Base-by-base conservation (phyloP, 202 grass and related monocot species). In the Brachypodium distachyon region DNA sequence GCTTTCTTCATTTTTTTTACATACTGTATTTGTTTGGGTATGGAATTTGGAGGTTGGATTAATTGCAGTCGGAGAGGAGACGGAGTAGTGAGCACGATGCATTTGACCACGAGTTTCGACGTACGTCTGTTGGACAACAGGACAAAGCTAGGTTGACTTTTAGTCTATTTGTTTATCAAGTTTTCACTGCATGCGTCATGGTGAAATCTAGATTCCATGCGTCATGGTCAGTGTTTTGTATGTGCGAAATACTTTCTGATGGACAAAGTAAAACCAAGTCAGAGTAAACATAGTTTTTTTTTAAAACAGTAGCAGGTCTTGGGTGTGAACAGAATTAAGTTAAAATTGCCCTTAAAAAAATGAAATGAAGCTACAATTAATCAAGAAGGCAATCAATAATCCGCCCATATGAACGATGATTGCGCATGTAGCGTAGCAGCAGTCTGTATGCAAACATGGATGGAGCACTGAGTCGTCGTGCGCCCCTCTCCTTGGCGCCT, bases 1-100 rank as follows among this genome's bases (percentile, higher is more conserved):
- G 2, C 4, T 47, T 47, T 26, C 29, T n/a, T 10, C 1, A 3
- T 36, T 36, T 36, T 12, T 69, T 69, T 19, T 6, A 29, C 9
- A 11, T 48, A n/a, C n/a, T n/a, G n/a, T n/a, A 32, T 69, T 69
- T 32, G 4, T 33, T 10, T 19, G 32, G n/a, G 66, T 6, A 12
- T 49, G 49, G 69, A 54, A 72, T 14, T 53, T 52, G 29, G 46
- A 12, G 26, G 46, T 9, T 71, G 46, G 6, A 72, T n/a, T n/a
- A n/a, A n/a, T 37, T 6, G 47, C 68, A 51, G 11, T 33, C 41
- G 48, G 65, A n/a, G 66, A 69, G 69, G 48, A 10, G 7, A 18
- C 69, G 49, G 69, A 72, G 69, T 72, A 6, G 69, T 33, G 33
- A 36, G 69, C 69, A 72, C 69, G 69, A 53, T 29, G 42, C 43